These are phyloP conservation scores for Aspergillus sparsus DNA, from an alignment of 495 filamentous ascomycete species.

Conservation along the genomic window DNA sequence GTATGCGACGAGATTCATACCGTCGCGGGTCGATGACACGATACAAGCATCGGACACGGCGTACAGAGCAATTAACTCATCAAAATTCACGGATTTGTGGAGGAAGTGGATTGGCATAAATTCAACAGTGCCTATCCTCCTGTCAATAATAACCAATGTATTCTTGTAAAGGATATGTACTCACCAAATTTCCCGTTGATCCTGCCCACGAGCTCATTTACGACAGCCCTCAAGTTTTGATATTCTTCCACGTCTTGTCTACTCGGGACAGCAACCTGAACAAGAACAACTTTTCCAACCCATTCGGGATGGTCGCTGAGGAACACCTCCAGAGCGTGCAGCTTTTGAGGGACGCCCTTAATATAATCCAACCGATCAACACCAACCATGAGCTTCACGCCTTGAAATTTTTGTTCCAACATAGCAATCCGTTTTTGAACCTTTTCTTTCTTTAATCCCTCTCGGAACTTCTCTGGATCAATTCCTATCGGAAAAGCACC, in stretches of 20 bases:
- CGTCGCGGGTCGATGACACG: slow-evolving; percentile 93
- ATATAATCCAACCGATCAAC: slow-evolving; percentile 97
- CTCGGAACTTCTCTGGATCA: slow-evolving; percentile 91
- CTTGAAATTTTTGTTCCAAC: slow-evolving; percentile 87
- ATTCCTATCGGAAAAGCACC: slow-evolving; percentile 97
- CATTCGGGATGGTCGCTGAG: slow-evolving; percentile 95
- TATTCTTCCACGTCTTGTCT: slow-evolving; percentile 97
- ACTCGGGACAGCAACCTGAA: slow-evolving; percentile 93
- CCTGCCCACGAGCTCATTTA: slow-evolving; percentile 91
- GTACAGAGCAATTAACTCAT: slow-evolving; percentile 91
- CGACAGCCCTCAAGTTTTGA: slow-evolving; percentile 88
- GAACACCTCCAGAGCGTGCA: slow-evolving; percentile 94
- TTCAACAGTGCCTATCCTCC: slow-evolving; percentile 72
- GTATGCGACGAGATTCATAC: slow-evolving; percentile 98
- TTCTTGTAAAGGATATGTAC: slow-evolving; percentile 13
- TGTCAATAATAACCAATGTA: slow-evolving; percentile 21
- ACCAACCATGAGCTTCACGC: slow-evolving; percentile 93
- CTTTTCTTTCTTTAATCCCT: slow-evolving; percentile 78
- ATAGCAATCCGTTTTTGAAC: slow-evolving; percentile 85
- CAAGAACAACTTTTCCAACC: slow-evolving; percentile 96
- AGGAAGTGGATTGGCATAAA: slow-evolving; percentile 99
- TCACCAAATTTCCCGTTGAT: slow-evolving; percentile 92
- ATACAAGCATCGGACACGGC: slow-evolving; percentile 92
- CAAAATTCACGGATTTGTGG: slow-evolving; percentile 89
- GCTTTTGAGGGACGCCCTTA: slow-evolving; percentile 96